A percentile compares a stretch with the other conserved stretches of the same genome.
phyloP scores from a whole-genome alignment of 2,329 filamentous ascomycete genomes.

The Xylaria sp. region DNA sequence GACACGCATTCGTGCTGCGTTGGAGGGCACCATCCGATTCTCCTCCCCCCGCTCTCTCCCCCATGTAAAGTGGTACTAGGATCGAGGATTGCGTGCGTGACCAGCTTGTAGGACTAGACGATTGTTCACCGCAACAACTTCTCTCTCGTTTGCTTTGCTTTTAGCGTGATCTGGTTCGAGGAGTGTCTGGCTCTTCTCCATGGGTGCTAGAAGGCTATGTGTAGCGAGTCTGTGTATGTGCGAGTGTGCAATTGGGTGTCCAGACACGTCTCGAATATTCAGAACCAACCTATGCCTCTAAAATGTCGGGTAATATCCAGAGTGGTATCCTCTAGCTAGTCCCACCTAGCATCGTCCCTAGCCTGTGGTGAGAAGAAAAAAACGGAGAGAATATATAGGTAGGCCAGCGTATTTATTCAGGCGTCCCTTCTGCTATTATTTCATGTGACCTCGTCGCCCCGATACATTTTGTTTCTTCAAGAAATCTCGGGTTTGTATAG shows the following conservation, averaged over 20 bases:
- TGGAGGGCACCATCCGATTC: not conserved
- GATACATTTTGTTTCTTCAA: not conserved
- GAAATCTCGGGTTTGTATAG: not conserved
- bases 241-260: not conserved
- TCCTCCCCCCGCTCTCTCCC: not conserved
- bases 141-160: not conserved
- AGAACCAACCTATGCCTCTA: not conserved
- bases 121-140: not conserved
- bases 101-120: not conserved
- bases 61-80: not conserved
- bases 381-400: conserved; percentile 19
- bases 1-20: not conserved
- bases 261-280: not conserved
- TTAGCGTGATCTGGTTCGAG: not conserved
- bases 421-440: not conserved
- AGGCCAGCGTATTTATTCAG: not conserved
- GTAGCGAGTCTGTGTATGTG: not conserved
- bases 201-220: not conserved
- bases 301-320: not conserved
- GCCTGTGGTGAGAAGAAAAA: not conserved
- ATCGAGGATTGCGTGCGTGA: not conserved
- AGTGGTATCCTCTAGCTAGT: not conserved
- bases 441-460: conserved; percentile 7
- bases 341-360: not conserved
- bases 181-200: not conserved